Evolutionary conservation across 768 basidiomycete species (phyloP), one percentile per base, ranked within the genome.

Genomic region (Phylloporus rhodoxanthus): DNA sequence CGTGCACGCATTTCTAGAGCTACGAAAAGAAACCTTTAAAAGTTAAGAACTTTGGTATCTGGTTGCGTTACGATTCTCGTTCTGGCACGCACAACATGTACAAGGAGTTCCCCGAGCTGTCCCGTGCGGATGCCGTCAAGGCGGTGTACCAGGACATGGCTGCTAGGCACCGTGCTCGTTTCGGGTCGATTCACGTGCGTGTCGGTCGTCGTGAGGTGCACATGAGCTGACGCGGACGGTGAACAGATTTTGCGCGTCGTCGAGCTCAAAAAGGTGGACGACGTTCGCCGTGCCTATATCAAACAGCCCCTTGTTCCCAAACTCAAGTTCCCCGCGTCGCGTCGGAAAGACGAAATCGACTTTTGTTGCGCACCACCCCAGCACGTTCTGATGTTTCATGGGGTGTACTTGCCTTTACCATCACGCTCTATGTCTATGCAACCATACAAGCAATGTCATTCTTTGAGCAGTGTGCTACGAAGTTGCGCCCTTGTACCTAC

Each of bases 41-140:
- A 76, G 88, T 97, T 72, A 98, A 99, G 83, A 98, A 96, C 86
- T 97, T 99, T 68, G 96, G 96, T 59, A 90, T 99, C 75, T 98
- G 96, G 96, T 74, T 99, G 69, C 89, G 95, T 62, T 99, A 99
- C 74, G 96, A 99, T 75, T 98, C 95, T 47, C 92, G 95, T 63
- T 96, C 94, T 45, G 96, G 96, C 56, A 99, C 96, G 40, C 96
- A 98, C 85, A 99, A 99, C 84, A 95, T 97, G 93, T 96, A 96
- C 88, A 94, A 94, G 82, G 88, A 91, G 73, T 97, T 91, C 87
- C 91, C 93, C 66, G 95, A 98, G 63, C 85, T 99, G 61, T 79
- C 79, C 60, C 86, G 96, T 57, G 85, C 91, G 53, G 94, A 91
- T 68, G 95, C 96, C 50, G 96, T 98, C 69, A 93, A 89, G 80